Evolutionary conservation across 805 yeast species (phyloP), one percentile per base, ranked within the genome.

Genomic region (Barnettozyma sucrosica): DNA sequence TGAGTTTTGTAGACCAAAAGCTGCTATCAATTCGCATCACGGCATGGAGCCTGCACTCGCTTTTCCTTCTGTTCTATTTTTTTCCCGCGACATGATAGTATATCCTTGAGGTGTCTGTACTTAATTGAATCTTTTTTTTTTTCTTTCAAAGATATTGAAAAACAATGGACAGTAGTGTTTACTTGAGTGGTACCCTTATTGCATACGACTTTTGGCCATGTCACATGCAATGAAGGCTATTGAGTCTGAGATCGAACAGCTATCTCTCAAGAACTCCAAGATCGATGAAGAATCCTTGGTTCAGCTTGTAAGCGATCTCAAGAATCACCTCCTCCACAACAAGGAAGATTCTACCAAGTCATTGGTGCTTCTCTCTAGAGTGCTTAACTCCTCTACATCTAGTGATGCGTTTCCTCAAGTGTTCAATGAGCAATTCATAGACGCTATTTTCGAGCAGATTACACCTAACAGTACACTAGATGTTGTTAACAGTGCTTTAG

Each of bases 311-410:
- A 44, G 24, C 7, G 66, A 66, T 21, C 64, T 79, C 37, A 69
- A 68, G 49, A 42, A 61, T 11, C 71, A 74, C 40, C 72, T 77
- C 28, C 55, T 72, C 48, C 48, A 45, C 33, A 76, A 72, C 49
- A 74, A 73, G 46, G 71, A 73, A 43, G 83, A 77, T 48, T 70
- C 72, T 51, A 71, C 75, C 42, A 78, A 76, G 59, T 69, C 78
- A 3, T 73, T 80, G 9, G 74, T 75, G 2, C 79, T 79, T 4
- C 62, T 81, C 26, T 76, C 82, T 28, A 77, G 72, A 52, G 65
- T 77, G 24, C 61, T 79, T 39, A 81, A 77, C 38, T 63, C 67
- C 20, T 70, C 75, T 7, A 76, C 79, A 5, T 59, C 61, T 19
- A 62, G 66, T 18, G 64, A 69, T 25, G 66, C 62, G 7, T 66